A percentile compares a stretch with the other conserved stretches of the same genome.
Evolutionary conservation across 768 basidiomycete genomes (phyloP).

Genomic region (Calocybe indica): DNA sequence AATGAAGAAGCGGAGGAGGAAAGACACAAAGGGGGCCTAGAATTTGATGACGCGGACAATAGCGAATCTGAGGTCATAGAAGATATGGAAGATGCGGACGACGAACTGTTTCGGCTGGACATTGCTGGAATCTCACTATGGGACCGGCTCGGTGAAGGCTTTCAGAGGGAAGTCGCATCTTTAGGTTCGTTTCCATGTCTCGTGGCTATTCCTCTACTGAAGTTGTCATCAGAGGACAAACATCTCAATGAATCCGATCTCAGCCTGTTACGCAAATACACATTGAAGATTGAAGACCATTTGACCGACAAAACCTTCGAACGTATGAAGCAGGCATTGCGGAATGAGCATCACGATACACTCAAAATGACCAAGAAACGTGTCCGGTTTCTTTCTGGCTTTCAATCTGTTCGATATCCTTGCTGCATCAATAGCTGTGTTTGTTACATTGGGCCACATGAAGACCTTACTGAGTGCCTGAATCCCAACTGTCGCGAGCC

Average conservation of each 20-base stretch:
- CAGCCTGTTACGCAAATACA: no score
- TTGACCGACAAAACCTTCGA: neutral
- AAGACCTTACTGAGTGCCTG: neutral
- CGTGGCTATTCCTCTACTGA: neutral
- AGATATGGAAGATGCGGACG: no score
- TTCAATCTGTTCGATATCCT: neutral
- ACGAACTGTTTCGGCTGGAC: no score
- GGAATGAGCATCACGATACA: neutral
- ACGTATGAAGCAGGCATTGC: neutral
- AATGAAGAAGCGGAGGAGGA: no score
- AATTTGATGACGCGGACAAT: no score
- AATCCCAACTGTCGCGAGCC: neutral
- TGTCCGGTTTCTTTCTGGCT: neutral
- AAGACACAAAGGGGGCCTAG: no score
- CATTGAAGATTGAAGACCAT: no score
- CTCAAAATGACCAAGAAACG: neutral
- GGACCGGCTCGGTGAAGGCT: neutral
- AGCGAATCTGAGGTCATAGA: no score
- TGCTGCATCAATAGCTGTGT: neutral
- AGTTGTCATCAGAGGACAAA: neutral
- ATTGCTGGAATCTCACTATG: neutral
- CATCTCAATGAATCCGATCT: neutral
- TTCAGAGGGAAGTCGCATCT: neutral
- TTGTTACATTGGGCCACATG: neutral
- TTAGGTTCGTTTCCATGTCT: neutral